Evolutionary conservation across 345 rosid genomes (phyloP), one percentile per base, ranked within the genome.

Genomic region (Melastoma malabathricum): DNA sequence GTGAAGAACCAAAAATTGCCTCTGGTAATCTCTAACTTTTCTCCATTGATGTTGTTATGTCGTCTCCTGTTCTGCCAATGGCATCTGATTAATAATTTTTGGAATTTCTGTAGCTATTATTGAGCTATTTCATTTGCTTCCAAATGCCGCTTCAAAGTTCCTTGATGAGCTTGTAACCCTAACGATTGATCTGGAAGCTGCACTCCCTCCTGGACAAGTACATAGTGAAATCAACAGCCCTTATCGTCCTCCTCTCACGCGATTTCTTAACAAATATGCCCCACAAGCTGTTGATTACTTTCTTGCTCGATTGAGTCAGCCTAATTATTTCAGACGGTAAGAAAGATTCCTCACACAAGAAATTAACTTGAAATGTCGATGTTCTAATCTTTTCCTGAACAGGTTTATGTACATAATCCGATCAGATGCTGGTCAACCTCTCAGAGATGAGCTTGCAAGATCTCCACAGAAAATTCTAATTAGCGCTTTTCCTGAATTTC

Each of bases 1-100:
- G 98, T 59, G 98, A 92, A 73, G 98, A 92, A 75, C 95, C 98
- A 31, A 92, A 92, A 79, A 87, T 92, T 57, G 98, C 98, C 57
- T 88, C 97, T 46, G 97, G 98, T 87, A 79, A 58, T 50, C 31
- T 29, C 31, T 29, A 52, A 23, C 56, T 39, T 52, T 14, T 15
- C 45, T 34, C 44, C n/a, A 13, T 17, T 7, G 47, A 8, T 13
- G 44, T 31, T 23, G 5, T 14, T 19, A 15, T 14, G 47, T 25
- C 5, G 10, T 18, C 3, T 43, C 38, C 10, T 1, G 46, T 38
- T 10, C 43, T 41, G 13, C 25, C 39, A 38, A 54, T 53, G 13
- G 20, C 18, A 18, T 52, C 19, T 47, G 43, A 48, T 38, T 15
- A 53, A n/a, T n/a, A 5, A 22, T 17, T 55, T 68, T 54, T 55